Evolutionary conservation across 202 grass and related monocot genomes (phyloP).

Genomic region (Elaeis oleifera): DNA sequence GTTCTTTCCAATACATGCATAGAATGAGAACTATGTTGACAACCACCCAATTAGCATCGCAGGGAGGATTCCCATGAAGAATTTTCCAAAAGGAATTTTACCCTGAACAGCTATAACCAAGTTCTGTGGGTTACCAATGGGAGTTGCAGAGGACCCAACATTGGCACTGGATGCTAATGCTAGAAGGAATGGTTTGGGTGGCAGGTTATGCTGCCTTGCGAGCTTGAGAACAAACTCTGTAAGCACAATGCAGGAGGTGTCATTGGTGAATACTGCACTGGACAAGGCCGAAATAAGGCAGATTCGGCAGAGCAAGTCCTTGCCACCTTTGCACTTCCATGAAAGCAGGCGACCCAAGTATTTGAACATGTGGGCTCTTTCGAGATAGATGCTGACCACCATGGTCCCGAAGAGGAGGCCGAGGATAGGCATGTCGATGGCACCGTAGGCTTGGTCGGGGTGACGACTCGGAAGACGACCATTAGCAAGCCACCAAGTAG

Average conservation of each 20-base stretch:
- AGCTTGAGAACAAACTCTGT: background rate
- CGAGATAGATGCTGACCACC: background rate
- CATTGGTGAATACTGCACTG: too few relatives aligned
- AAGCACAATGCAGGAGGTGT: too few relatives aligned
- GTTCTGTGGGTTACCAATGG: background rate
- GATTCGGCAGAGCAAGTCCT: background rate
- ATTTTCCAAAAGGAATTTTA: background rate
- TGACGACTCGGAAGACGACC: too few relatives aligned
- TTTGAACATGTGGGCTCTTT: background rate
- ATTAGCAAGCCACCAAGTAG: too few relatives aligned
- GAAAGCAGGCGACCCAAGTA: background rate
- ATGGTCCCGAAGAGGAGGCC: background rate
- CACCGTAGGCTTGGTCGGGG: too few relatives aligned
- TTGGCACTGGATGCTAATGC: background rate
- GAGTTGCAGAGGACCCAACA: background rate
- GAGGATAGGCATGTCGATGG: background rate
- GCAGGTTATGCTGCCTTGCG: background rate
- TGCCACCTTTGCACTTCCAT: background rate
- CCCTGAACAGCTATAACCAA: background rate
- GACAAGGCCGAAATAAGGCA: background rate
- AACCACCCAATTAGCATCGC: constrained; percentile 12
- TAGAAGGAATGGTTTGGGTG: background rate
- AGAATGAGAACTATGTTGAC: constrained; percentile 12
- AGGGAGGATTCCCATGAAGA: constrained; percentile 2
- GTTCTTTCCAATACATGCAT: constrained; percentile 13